Base-by-base conservation (phyloP, 176 grass and related monocot species). In the Musa beccarii region DNA sequence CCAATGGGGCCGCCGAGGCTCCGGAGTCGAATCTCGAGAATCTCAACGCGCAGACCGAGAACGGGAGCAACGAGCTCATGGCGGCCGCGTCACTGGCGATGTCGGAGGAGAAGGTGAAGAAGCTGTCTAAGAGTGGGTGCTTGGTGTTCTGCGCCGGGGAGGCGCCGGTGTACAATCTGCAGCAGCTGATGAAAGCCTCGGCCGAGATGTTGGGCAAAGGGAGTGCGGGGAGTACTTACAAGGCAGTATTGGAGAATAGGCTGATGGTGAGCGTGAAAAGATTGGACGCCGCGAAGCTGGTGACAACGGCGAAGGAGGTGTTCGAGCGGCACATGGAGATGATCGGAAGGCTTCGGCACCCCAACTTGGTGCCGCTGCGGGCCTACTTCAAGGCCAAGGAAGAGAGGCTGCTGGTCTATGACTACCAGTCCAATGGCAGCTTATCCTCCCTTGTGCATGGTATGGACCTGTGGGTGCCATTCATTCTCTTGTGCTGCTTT, bases 241-340 rank as follows among this genome's bases (percentile, higher is more conserved):
- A 96, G 66, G 93, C 93, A 0, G 89, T 88, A 73, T 73, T 96
- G 13, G 93, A 90, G 54, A 84, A 71, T 57, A 71, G 87, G 9
- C 19, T 92, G 23, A 82, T 92, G 0, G 89, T 96, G 2, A 92
- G 85, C 10, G 93, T 96, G 29, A 92, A 96, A 81, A 86, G 93
- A 76, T 69, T 96, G 7, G 93, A 96, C 72, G 89, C 85, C 0
- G 83, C 85, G 57, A 92, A 89, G 83, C 87, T 96, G 24, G 89
- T 83, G 43, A 69, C 78, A 0, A 81, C 81, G 0, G 93, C 85
- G 34, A 79, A 86, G 9, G 89, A 92, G 77, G 66, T 79, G 53
- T 96, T 96, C 66, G 93, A 96, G 76, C 87, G 85, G 81, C 86
- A 92, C 85, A 96, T 96, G 93, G 93, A 92, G n/a, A 87, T 77